Evolutionary conservation across 2,329 filamentous ascomycete species (phyloP).

Genomic region (Aspergillus transmontanensis): DNA sequence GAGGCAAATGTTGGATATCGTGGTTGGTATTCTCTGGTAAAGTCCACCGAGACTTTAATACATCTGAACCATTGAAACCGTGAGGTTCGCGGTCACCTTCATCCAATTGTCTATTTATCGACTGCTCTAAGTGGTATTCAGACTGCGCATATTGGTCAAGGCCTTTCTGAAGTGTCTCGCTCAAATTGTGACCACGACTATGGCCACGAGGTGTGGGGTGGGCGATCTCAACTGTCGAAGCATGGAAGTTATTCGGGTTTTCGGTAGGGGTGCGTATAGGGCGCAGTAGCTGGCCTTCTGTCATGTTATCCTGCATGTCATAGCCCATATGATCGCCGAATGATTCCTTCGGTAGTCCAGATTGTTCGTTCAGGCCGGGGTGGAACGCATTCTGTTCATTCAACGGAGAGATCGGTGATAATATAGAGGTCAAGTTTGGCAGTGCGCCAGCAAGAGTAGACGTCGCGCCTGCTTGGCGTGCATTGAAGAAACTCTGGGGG

Average conservation of each 20-base stretch:
- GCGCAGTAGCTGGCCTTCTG: constrained; percentile 28
- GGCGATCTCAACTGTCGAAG: constrained; percentile 54
- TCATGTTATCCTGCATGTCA: constrained; percentile 30
- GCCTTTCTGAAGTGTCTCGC: constrained; percentile 77
- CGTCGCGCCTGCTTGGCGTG: constrained; percentile 51
- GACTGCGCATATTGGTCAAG: constrained; percentile 68
- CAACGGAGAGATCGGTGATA: constrained; percentile 68
- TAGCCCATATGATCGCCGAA: constrained; percentile 29
- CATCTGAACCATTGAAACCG: constrained; percentile 29
- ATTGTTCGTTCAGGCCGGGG: constrained; percentile 27
- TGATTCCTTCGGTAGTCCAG: constrained; percentile 24
- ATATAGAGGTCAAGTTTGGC: constrained; percentile 49
- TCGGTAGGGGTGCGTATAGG: constrained; percentile 35
- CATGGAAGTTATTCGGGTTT: constrained; percentile 44
- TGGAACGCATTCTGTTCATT: constrained; percentile 51
- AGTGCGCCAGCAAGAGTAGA: constrained; percentile 58
- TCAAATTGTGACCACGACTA: constrained; percentile 66
- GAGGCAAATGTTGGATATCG: constrained; percentile 26
- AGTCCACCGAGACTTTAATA: constrained; percentile 41
- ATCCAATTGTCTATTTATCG: constrained; percentile 75
- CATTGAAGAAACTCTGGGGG: constrained; percentile 47
- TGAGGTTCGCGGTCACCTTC: constrained; percentile 64
- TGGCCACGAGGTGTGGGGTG: constrained; percentile 64
- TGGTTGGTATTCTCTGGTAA: constrained; percentile 35
- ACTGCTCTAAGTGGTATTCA: constrained; percentile 81